Evolutionary conservation across 768 basidiomycete genomes (phyloP).

Genomic region (Galerina sulciceps): DNA sequence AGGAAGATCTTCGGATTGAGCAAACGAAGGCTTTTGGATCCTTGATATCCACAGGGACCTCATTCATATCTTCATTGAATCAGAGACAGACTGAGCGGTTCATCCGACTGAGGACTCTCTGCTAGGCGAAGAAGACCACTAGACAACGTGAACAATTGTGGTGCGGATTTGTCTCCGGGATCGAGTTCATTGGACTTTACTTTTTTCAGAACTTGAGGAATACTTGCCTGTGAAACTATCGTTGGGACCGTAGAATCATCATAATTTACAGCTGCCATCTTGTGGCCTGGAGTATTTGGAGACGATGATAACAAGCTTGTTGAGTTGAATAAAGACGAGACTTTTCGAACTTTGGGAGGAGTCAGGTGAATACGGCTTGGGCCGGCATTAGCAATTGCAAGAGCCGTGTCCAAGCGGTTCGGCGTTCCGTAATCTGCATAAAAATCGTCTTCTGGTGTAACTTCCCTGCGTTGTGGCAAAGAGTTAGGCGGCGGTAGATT

Average conservation of each 20-base stretch:
- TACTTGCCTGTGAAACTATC: neutral
- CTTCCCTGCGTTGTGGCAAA: neutral
- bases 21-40: neutral
- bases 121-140: neutral
- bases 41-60: neutral
- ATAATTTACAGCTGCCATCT: constrained; percentile 18
- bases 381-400: constrained; percentile 68
- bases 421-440: constrained; percentile 39
- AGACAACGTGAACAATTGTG: neutral
- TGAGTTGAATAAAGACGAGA: constrained; percentile 31
- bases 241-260: constrained; percentile 43
- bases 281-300: neutral
- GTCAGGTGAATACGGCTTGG: constrained; percentile 30
- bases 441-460: constrained; percentile 45
- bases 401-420: constrained; percentile 65
- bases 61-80: neutral
- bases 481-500: neutral
- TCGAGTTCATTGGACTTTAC: neutral
- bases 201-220: too few relatives aligned
- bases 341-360: constrained; percentile 5
- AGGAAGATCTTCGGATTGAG: constrained; percentile 1
- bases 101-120: neutral
- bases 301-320: constrained; percentile 30
- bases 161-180: neutral
- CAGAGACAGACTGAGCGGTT: too few relatives aligned